These are phyloP conservation scores for Bipolaris sorokiniana DNA, from an alignment of 2,329 filamentous ascomycete genomes.

Conservation along the genomic window DNA sequence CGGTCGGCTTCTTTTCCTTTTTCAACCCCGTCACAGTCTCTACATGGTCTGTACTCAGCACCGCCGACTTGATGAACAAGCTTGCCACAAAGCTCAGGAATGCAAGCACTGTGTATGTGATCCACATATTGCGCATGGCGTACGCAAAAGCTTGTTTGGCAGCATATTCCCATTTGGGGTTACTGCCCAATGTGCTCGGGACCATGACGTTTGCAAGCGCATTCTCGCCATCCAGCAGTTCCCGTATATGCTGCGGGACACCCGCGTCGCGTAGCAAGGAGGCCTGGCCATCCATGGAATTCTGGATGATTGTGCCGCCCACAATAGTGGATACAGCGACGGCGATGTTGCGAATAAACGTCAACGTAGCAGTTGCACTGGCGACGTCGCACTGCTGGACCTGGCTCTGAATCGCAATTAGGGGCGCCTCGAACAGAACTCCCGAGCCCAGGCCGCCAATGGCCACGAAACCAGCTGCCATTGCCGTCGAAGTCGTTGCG, in stretches of 20 bases:
- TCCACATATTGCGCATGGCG: slow-evolving; percentile 56
- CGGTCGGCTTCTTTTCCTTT: slow-evolving; percentile 24
- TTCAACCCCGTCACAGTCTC: slow-evolving; percentile 57
- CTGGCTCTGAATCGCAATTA: slow-evolving; percentile 63
- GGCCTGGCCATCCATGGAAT: slow-evolving; percentile 65
- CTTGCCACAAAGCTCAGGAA: slow-evolving; percentile 48
- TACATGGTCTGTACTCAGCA: slow-evolving; percentile 52
- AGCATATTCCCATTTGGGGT: slow-evolving; percentile 51
- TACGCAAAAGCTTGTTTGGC: slow-evolving; percentile 53
- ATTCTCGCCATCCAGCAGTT: slow-evolving; percentile 61
- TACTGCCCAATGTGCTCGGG: slow-evolving; percentile 56
- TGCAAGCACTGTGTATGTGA: slow-evolving; percentile 53
- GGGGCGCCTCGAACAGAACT: slow-evolving; percentile 60
- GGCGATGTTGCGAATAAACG: slow-evolving; percentile 55
- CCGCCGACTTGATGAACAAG: slow-evolving; percentile 48
- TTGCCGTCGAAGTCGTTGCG: slow-evolving; percentile 32
- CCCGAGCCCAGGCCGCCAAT: slow-evolving; percentile 60
- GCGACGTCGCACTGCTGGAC: slow-evolving; percentile 59
- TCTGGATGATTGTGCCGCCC: slow-evolving; percentile 60
- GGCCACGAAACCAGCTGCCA: slow-evolving; percentile 57
- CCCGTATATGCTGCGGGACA: slow-evolving; percentile 58
- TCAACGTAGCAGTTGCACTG: slow-evolving; percentile 59
- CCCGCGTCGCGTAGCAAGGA: slow-evolving; percentile 53
- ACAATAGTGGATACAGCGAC: slow-evolving; percentile 58
- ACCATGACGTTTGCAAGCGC: slow-evolving; percentile 66